Conservation (phyloP, 257 asterid genomes). For the Solanum chiquidenum region DNA sequence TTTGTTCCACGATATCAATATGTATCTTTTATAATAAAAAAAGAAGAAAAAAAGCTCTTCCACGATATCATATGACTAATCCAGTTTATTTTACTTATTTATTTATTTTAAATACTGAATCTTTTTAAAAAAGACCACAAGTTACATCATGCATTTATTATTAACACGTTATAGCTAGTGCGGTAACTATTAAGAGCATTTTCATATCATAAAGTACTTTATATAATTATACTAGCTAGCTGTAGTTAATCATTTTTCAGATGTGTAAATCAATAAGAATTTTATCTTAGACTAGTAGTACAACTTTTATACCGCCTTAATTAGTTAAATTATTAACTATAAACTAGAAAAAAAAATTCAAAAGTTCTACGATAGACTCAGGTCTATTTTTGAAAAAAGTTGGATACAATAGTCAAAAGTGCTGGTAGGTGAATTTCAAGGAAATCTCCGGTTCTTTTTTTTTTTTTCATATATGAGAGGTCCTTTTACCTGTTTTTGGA, state of each 20-base stretch:
- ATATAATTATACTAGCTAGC: not conserved
- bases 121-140: not conserved
- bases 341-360: too few species aligned
- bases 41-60: not conserved
- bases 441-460: not conserved
- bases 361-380: not conserved
- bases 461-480: not conserved
- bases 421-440: slow-evolving; percentile 9
- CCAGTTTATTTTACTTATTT: not conserved
- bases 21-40: not conserved
- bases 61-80: not conserved
- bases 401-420: not conserved
- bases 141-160: not conserved
- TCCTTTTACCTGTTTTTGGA: not conserved
- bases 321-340: too few species aligned
- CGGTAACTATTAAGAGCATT: not conserved
- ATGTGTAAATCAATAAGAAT: not conserved
- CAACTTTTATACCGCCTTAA: not conserved
- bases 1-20: not conserved
- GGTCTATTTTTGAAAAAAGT: not conserved
- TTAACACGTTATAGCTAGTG: not conserved
- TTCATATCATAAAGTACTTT: not conserved
- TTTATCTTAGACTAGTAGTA: not conserved
- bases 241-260: not conserved
- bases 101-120: not conserved